A percentile compares a stretch with the other conserved stretches of the same genome.
phyloP scores from a whole-genome alignment of 257 asterid species.

The Solanum rostratum region DNA sequence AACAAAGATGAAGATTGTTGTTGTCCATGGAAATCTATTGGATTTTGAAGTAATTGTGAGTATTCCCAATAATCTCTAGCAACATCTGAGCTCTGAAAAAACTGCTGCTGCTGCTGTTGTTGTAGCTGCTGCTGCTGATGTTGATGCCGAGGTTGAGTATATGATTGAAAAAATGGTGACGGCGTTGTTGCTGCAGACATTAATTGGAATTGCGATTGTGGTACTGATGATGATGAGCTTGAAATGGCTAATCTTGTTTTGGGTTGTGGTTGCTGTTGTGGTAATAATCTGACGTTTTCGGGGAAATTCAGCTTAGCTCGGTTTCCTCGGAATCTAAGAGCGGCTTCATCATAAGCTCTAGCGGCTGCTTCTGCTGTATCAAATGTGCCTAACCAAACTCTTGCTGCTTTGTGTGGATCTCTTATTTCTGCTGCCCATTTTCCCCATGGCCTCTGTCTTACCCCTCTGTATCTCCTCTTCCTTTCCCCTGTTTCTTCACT shows the following conservation, averaged over 20 bases:
- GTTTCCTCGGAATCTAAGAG: constrained; percentile 71
- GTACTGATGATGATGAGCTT: not conserved
- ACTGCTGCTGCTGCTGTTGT: not conserved
- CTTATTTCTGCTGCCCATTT: constrained; percentile 97
- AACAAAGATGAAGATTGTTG: constrained; percentile 30
- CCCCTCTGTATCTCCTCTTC: constrained; percentile 69
- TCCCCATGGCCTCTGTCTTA: constrained; percentile 90
- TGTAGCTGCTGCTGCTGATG: not conserved
- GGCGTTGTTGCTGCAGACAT: not conserved
- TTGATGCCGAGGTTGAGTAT: constrained; percentile 4
- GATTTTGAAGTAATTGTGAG: constrained; percentile 48
- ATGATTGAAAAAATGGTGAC: constrained; percentile 5
- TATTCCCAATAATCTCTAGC: constrained; percentile 59
- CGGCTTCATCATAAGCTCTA: constrained; percentile 84
- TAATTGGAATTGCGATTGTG: not conserved
- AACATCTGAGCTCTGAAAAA: constrained; percentile 1
- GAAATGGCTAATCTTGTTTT: constrained; percentile 7
- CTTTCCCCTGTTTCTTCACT: constrained; percentile 44
- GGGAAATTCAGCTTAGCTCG: constrained; percentile 92
- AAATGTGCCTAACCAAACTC: constrained; percentile 94
- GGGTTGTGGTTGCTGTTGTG: constrained; percentile 7
- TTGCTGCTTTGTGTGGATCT: constrained; percentile 78
- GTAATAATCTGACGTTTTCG: constrained; percentile 37
- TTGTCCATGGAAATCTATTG: constrained; percentile 21
- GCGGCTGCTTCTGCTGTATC: constrained; percentile 96